A percentile compares a stretch with the other conserved stretches of the same genome.
Evolutionary conservation across 345 rosid species (phyloP).

Genomic region (Trapa bicornis): DNA sequence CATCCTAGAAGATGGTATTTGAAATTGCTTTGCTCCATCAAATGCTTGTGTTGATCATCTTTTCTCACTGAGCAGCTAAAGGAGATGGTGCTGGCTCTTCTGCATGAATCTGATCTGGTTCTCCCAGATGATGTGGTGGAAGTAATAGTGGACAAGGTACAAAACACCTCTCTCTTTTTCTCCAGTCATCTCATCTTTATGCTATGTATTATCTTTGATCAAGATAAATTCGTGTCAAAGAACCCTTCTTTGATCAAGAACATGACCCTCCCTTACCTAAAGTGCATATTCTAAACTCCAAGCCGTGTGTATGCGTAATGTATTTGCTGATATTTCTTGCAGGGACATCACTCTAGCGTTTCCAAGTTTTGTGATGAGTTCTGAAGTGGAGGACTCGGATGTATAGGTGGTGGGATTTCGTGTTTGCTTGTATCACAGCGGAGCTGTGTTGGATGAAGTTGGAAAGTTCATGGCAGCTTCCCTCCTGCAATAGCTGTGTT

Average conservation of each 20-base stretch:
- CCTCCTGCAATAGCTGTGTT: too few species aligned
- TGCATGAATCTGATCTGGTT: constrained; percentile 69
- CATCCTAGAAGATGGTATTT: too few species aligned
- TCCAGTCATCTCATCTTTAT: neutral
- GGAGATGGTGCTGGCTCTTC: constrained; percentile 85
- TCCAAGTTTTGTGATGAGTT: constrained; percentile 52
- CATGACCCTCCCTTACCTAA: constrained; percentile 85
- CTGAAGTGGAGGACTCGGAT: constrained; percentile 57
- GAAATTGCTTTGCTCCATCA: too few species aligned
- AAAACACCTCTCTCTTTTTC: neutral
- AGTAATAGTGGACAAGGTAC: constrained; percentile 68
- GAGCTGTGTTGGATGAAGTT: too few species aligned
- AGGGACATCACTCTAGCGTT: constrained; percentile 76
- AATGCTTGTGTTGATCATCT: too few species aligned
- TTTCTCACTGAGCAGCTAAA: constrained; percentile 32
- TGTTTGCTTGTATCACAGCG: too few species aligned
- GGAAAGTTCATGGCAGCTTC: too few species aligned
- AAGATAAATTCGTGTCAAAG: constrained; percentile 43
- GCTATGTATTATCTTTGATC: neutral
- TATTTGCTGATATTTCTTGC: constrained; percentile 2
- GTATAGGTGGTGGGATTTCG: constrained; percentile 4
- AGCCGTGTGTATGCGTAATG: neutral
- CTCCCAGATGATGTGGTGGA: constrained; percentile 61
- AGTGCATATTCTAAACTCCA: constrained; percentile 26
- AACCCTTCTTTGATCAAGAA: constrained; percentile 78